These are phyloP conservation scores for Euphorbia corollata DNA, from an alignment of 441 rosid genomes.

Conservation along the genomic window DNA sequence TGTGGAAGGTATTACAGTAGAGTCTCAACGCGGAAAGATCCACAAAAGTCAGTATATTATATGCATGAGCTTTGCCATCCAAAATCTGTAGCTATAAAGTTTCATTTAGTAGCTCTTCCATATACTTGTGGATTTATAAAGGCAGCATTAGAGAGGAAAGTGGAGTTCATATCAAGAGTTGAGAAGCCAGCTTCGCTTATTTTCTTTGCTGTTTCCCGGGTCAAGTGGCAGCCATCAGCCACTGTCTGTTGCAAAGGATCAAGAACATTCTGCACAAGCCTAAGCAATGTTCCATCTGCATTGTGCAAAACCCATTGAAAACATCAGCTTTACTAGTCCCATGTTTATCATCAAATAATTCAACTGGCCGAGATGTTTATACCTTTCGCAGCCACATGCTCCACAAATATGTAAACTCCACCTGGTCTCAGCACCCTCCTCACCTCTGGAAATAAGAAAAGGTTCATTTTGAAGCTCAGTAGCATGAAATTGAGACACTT, in stretches of 20 bases:
- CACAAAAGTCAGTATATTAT: too few species aligned
- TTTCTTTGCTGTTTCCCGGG: conserved; percentile 53
- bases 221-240: conserved; percentile 75
- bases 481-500: not conserved
- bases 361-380: not conserved
- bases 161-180: conserved; percentile 34
- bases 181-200: conserved; percentile 64
- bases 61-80: too few species aligned
- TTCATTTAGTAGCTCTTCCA: conserved; percentile 58
- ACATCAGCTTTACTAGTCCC: not conserved
- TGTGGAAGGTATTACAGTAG: too few species aligned
- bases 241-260: conserved; percentile 69
- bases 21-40: too few species aligned
- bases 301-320: not conserved
- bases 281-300: conserved; percentile 67
- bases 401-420: conserved; percentile 67
- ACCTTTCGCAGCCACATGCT: conserved; percentile 92
- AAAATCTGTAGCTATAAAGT: too few species aligned
- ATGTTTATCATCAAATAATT: not conserved
- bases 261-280: conserved; percentile 49
- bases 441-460: conserved; percentile 45
- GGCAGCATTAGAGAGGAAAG: conserved; percentile 35
- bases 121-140: conserved; percentile 58
- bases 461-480: not conserved
- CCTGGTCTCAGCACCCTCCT: conserved; percentile 78